Base-by-base conservation (phyloP, 129 eudicot genomes). In the Helianthus annuus region DNA sequence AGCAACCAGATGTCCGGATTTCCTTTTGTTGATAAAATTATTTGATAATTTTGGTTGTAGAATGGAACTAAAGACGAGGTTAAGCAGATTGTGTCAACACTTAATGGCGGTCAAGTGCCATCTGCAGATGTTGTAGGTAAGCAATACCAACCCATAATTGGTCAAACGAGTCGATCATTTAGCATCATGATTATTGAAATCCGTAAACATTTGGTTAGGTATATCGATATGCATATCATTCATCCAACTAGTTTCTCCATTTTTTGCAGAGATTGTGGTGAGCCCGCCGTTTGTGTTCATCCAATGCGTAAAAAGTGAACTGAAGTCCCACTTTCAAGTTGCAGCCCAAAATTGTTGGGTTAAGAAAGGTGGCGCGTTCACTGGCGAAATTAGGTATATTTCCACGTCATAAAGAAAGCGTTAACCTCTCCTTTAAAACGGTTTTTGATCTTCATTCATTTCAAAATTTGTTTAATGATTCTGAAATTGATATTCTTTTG, bases 51-150 rank as follows among this genome's bases (percentile, higher is more conserved):
- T 70, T 66, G 49, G 46, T 10, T 83, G 87, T 73, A 91, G 97
- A 91, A 91, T 66, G 97, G 97, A 63, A 91, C 90, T 12, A 60
- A 72, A 0, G 96, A 82, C 1, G 97, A 91, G 48, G 90, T 91
- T 73, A 88, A 91, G 87, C 88, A 91, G 87, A 86, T 91, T 1
- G 87, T 91, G 7, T 17, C 86, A n/a, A 84, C 83, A 14, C 90
- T 91, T 38, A 91, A 91, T 84, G 81, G 63, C 12, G 97, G 84
- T 54, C 61, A 86, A 66, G 85, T 88, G 49, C 97, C 97, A 62
- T 79, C 97, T 22, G 39, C 69, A 42, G 96, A 91, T 84, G 92
- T 88, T 74, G 81, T 69, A 69, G 76, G 81, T 77, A 77, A 60
- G 38, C 55, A 6, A n/a, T 15, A 57, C 5, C 12, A 8, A 29